These are phyloP conservation scores for Juncus inflexus DNA, from an alignment of 176 grass and related monocot genomes.

Conservation along the genomic window DNA sequence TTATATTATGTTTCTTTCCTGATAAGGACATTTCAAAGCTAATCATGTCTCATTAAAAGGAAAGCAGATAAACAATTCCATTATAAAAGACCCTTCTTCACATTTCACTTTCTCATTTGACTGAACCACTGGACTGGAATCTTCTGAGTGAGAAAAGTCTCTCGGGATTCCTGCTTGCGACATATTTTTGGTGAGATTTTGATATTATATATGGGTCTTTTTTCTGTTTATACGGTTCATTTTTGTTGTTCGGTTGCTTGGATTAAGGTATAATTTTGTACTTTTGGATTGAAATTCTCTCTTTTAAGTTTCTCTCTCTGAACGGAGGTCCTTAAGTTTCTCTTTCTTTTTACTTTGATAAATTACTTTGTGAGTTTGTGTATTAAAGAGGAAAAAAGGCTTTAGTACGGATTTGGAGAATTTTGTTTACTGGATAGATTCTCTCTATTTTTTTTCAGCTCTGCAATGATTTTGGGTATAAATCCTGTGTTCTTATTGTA, in stretches of 20 bases:
- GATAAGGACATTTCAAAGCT: too few species aligned
- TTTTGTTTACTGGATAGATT: neutral
- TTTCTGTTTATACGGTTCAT: neutral
- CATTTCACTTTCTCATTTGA: conserved; percentile 4
- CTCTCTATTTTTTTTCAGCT: neutral
- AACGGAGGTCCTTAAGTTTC: neutral
- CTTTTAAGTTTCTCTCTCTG: neutral
- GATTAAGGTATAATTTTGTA: neutral
- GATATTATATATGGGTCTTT: conserved; percentile 1
- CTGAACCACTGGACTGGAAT: conserved; percentile 19
- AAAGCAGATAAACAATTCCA: too few species aligned
- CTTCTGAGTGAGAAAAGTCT: neutral
- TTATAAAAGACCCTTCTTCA: conserved; percentile 14
- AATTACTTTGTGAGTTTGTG: neutral
- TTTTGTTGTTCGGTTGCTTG: conserved; percentile 2
- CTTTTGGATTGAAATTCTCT: conserved; percentile 1
- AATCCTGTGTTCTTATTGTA: neutral
- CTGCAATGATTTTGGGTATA: conserved; percentile 5
- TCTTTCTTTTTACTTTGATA: neutral
- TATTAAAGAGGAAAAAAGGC: neutral
- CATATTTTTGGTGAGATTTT: neutral
- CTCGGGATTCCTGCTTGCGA: neutral
- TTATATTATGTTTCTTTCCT: neutral
- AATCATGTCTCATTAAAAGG: too few species aligned
- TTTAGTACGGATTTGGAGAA: neutral